phyloP scores from a whole-genome alignment of 1,284 basidiomycete species.

The Sporisorium reilianum region DNA sequence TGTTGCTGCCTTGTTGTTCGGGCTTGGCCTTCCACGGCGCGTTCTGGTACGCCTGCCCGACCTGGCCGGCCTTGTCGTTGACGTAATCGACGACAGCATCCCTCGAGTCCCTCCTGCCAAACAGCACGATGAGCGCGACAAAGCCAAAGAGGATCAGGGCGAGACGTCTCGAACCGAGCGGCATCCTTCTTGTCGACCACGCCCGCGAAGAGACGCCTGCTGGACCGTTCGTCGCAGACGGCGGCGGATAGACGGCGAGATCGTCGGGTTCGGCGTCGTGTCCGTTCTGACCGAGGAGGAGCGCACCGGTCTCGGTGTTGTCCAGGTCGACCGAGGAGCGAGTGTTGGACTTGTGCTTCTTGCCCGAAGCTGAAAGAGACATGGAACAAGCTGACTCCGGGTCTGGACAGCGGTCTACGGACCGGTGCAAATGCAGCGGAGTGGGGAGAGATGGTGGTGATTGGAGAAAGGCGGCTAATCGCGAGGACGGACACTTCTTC shows the following conservation, averaged over 20 bases:
- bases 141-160: constrained; percentile 41
- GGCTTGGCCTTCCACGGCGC: constrained; percentile 34
- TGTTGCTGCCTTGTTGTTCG: constrained; percentile 7
- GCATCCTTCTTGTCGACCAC: constrained; percentile 43
- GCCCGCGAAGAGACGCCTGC: constrained; percentile 17
- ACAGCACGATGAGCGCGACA: constrained; percentile 41
- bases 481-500: constrained; percentile 1
- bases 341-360: constrained; percentile 46
- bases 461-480: neutral
- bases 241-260: constrained; percentile 24
- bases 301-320: constrained; percentile 41
- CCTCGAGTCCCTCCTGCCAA: constrained; percentile 41
- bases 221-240: constrained; percentile 12
- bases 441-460: constrained; percentile 6
- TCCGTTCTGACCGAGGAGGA: constrained; percentile 36
- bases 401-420: constrained; percentile 14
- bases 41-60: constrained; percentile 35
- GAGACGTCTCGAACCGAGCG: constrained; percentile 40
- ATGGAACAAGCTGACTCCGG: constrained; percentile 23
- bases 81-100: constrained; percentile 52
- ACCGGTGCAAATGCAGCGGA: constrained; percentile 9
- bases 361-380: constrained; percentile 33
- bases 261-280: constrained; percentile 30
- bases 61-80: constrained; percentile 48
- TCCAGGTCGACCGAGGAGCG: constrained; percentile 45